Percentiles rank a stretch among this genome's conserved stretches.
These are phyloP conservation scores for Backusella luteola DNA, from an alignment of 192 early-diverging fungal genomes.

Conservation along the genomic window DNA sequence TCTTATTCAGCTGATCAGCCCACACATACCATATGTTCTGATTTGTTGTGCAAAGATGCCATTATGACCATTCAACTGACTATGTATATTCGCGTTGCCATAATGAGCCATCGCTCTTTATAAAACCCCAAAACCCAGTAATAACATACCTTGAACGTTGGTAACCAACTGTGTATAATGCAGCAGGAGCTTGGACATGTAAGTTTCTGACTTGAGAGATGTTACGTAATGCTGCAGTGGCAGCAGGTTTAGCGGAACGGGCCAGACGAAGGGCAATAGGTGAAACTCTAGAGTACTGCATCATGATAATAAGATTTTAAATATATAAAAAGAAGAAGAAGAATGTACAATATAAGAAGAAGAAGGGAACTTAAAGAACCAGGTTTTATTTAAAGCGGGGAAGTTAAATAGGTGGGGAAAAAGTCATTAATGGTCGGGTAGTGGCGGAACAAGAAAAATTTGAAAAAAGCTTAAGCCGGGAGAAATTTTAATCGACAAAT, in stretches of 20 bases:
- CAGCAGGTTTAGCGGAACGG: conserved; percentile 5
- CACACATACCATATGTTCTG: conserved; percentile 24
- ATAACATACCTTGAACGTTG: conserved; percentile 25
- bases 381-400: neutral
- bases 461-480: neutral
- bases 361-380: neutral
- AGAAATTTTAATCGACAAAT: conserved; percentile 1
- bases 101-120: neutral
- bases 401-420: conserved; percentile 7
- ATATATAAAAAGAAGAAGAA: neutral
- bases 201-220: conserved; percentile 25
- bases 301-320: neutral
- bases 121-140: too few species aligned
- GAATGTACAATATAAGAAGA: conserved; percentile 7
- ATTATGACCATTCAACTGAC: neutral
- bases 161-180: conserved; percentile 18
- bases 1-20: neutral
- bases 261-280: neutral
- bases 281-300: conserved; percentile 19
- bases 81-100: neutral
- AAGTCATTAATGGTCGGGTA: conserved; percentile 10
- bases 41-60: conserved; percentile 4
- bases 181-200: conserved; percentile 29
- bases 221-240: conserved; percentile 17
- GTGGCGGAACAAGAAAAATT: conserved; percentile 14